Evolutionary conservation across 2,329 filamentous ascomycete species (phyloP), one percentile per base, ranked within the genome.

Genomic region (Arthrobotrys pseudoclavata): DNA sequence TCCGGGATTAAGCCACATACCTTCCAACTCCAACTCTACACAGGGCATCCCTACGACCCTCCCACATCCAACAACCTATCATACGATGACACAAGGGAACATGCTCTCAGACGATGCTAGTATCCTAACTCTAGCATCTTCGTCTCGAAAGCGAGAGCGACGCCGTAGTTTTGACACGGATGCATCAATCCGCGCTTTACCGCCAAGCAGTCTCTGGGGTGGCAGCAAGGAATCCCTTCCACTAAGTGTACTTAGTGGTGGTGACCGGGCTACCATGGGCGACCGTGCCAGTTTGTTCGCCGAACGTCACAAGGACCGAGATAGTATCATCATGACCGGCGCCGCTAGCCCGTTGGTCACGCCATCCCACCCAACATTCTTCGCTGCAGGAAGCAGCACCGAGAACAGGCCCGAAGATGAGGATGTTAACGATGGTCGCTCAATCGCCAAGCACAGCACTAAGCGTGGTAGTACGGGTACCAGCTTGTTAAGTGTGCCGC

Each of bases 51-150:
- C 80, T 83, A 85, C 29, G 86, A 87, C 80, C 85, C 86, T 9
- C 87, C 91, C 74, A 63, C 87, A 90, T 80, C 91, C 91, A 1
- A 88, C 89, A 4, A 94, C 91, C 0, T 95, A 95, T 83, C 88
- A 87, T 62, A 89, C 88, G n/a, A 92, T 92, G 1, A 95, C 91
- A 0, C 92, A 92, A 64, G 94, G 94, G 84, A 93, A 92, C 81
- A 87, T 95, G 4, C 86, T 95, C 37, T 93, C 91, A 0, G 93
- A 96, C 83, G 93, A 96, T 82, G 93, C 93, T 22, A 95, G 92
- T 26, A 94, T 96, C 80, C 85, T 96, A 76, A 96, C 93, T 0
- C 86, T 96, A 13, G 93, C 93, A 1, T 81, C 80, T 6, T 95
- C 92, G 3, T 94, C 92, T 0, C 93, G 91, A 79, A 93, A 95